Percentiles rank a stretch among this genome's conserved stretches.
phyloP scores from a whole-genome alignment of 2,329 filamentous ascomycete genomes.

The Xylaria sp. region DNA sequence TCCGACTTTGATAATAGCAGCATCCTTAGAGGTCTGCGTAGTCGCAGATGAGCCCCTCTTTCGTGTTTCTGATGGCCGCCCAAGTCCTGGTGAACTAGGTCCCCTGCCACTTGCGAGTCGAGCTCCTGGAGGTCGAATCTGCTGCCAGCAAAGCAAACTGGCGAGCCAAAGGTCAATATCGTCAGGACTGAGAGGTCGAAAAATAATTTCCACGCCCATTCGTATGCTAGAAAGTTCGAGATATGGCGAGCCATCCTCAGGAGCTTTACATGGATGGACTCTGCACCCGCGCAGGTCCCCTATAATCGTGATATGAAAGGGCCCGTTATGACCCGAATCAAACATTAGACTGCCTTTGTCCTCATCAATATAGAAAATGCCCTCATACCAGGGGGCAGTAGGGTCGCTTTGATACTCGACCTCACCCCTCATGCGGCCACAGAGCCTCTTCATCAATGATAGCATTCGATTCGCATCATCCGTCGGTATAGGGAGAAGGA shows the following conservation, averaged over 20 bases:
- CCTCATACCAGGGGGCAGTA: constrained; percentile 72
- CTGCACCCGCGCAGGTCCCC: constrained; percentile 79
- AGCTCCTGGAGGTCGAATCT: constrained; percentile 70
- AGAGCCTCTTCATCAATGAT: constrained; percentile 79
- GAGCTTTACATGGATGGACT: constrained; percentile 66
- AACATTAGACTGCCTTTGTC: constrained; percentile 80
- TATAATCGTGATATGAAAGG: constrained; percentile 74
- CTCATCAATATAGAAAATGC: constrained; percentile 82
- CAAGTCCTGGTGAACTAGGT: constrained; percentile 50
- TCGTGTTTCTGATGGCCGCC: constrained; percentile 57
- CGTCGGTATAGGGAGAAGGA: constrained; percentile 69
- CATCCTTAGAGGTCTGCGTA: constrained; percentile 66
- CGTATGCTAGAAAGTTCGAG: constrained; percentile 67
- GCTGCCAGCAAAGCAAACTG: constrained; percentile 83
- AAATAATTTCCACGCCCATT: constrained; percentile 68
- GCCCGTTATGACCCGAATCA: constrained; percentile 74
- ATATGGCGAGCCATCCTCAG: constrained; percentile 59
- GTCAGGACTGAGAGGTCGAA: constrained; percentile 71
- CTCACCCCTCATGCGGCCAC: constrained; percentile 82
- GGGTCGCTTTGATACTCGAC: constrained; percentile 76
- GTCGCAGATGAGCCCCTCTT: constrained; percentile 55
- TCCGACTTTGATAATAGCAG: constrained; percentile 93
- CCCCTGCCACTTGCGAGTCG: constrained; percentile 62
- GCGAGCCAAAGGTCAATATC: constrained; percentile 85
- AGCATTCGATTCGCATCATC: constrained; percentile 78